These are phyloP conservation scores for Hemerocallis citrina DNA, from an alignment of 106 monocot species.

Conservation along the genomic window DNA sequence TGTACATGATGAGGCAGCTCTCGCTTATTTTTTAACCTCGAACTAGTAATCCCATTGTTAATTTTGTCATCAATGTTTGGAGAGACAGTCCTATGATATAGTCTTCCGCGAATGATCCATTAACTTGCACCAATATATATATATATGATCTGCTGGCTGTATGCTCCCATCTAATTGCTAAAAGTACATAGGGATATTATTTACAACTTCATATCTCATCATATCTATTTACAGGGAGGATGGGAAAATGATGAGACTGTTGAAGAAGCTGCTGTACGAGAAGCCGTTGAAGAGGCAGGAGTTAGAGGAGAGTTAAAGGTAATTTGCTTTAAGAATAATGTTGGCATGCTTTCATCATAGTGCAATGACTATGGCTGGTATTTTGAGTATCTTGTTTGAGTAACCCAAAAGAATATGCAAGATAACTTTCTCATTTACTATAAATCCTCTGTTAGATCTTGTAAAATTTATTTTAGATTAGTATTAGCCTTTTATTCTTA, in stretches of 20 bases:
- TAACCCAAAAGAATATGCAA: not conserved
- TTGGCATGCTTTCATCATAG: not conserved
- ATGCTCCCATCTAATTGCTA: not conserved
- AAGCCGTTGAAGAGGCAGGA: slow-evolving; percentile 81
- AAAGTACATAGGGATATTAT: not conserved
- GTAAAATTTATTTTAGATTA: not conserved
- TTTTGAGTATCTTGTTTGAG: not conserved
- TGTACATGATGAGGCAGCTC: not conserved
- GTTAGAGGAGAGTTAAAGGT: slow-evolving; percentile 68
- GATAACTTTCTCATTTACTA: not conserved
- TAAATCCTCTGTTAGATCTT: not conserved
- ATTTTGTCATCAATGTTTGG: not conserved
- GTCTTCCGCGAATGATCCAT: not conserved
- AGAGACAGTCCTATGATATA: not conserved
- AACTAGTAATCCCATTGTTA: not conserved
- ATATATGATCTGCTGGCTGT: not conserved
- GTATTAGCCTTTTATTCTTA: not conserved
- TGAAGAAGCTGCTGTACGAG: slow-evolving; percentile 55
- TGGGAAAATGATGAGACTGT: slow-evolving; percentile 88
- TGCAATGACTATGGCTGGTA: not conserved
- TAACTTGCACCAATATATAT: not conserved
- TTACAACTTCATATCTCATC: not conserved
- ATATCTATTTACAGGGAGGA: slow-evolving; percentile 39
- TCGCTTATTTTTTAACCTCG: too few relatives aligned
- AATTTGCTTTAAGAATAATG: not conserved